Base-by-base conservation (phyloP, 768 basidiomycete genomes). In the Kwoniella botswanensis region DNA sequence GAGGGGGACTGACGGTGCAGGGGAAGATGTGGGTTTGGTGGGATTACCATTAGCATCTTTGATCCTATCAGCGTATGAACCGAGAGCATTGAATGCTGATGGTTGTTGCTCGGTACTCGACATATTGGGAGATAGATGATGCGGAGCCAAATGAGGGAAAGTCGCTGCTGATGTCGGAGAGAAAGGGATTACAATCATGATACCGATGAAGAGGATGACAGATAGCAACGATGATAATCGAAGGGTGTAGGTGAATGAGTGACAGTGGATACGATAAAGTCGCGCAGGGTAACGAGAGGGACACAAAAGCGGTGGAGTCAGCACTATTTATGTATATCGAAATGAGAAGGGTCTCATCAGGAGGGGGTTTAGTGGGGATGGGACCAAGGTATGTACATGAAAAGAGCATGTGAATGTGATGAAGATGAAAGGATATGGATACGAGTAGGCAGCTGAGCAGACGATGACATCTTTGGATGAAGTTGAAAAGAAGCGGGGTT, bases 51-150 rank as follows among this genome's bases (percentile, higher is more conserved):
- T 60, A n/a, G 65, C 63, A 44, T 75, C 74, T 67, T 75, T 73
- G 63, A 76, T 80, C 10, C 76, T 55, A 62, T 78, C 79, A 65
- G 79, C 79, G 60, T 78, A 80, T 4, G 79, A 80, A 13, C 77
- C 79, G 26, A 80, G 76, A 13, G 79, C 77, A 56, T 77, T 76
- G 74, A 80, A 80, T 9, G 76, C 77, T 35, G 77, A 78, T 22
- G 52, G 35, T 53, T 64, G 63, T 53, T 68, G 58, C 22, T 60
- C 57, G 17, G 60, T 65, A 11, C 46, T 35, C 29, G 71, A 64
- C 71, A 72, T 72, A 3, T 10, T 50, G 50, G 26, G 46, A 15
- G 24, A 11, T 18, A 46, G 62, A 41, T 17, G 53, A 22, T 70
- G 65, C 24, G 58, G 58, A 18, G 57, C 43, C 57, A 70, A 71